Percentiles rank a stretch among this genome's conserved stretches.
phyloP scores from a whole-genome alignment of 148 eudicot species.

The Diospyros kaki region DNA sequence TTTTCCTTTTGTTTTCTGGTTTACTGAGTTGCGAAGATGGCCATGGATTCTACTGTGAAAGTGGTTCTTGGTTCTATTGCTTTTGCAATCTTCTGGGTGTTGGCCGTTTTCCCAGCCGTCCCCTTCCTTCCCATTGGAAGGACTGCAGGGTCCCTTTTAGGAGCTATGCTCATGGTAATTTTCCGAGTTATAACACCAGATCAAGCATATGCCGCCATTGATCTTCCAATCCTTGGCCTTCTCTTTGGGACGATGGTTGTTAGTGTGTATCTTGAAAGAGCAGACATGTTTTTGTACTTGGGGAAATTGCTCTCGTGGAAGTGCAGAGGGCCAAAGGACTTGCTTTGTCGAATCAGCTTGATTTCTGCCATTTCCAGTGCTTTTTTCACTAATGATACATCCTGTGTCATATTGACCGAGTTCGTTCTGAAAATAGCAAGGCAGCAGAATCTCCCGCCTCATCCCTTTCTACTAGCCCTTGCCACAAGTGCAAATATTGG shows the following conservation, averaged over 20 bases:
- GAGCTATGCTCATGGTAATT: slow-evolving; percentile 86
- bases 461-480: slow-evolving; percentile 76
- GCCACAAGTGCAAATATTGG: slow-evolving; percentile 95
- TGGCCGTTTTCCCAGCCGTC: slow-evolving; percentile 89
- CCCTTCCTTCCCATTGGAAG: slow-evolving; percentile 79
- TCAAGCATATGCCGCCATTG: slow-evolving; percentile 84
- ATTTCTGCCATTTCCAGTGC: slow-evolving; percentile 89
- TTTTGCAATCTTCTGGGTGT: slow-evolving; percentile 76
- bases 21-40: slow-evolving; percentile 33
- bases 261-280: slow-evolving; percentile 83
- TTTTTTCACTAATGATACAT: slow-evolving; percentile 80
- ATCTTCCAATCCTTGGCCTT: slow-evolving; percentile 44
- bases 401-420: slow-evolving; percentile 84
- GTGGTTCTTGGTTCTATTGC: slow-evolving; percentile 70
- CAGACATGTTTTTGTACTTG: slow-evolving; percentile 83
- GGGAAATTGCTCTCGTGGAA: slow-evolving; percentile 73
- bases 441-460: slow-evolving; percentile 83
- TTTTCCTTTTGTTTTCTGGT: neutral
- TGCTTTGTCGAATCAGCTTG: slow-evolving; percentile 68
- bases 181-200: slow-evolving; percentile 69
- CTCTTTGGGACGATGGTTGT: slow-evolving; percentile 98
- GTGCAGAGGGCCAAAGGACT: slow-evolving; percentile 72
- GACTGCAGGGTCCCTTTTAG: slow-evolving; percentile 87
- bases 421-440: slow-evolving; percentile 76
- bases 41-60: slow-evolving; percentile 57